A percentile compares a stretch with the other conserved stretches of the same genome.
Evolutionary conservation across 768 basidiomycete species (phyloP).

Genomic region (Dentipellis sp.): DNA sequence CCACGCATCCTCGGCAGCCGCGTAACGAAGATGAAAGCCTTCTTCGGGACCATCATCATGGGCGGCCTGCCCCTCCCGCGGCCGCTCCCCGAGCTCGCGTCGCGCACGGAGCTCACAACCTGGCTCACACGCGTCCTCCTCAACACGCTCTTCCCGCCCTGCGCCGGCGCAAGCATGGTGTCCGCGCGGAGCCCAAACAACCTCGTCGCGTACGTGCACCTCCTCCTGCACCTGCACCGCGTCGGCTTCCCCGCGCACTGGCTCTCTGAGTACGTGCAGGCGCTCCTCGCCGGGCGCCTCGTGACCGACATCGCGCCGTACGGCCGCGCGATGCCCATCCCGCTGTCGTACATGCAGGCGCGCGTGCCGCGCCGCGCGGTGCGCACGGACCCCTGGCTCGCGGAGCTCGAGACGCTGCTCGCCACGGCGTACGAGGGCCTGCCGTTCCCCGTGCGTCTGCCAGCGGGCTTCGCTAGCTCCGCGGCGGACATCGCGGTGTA

Average conservation of each 20-base stretch:
- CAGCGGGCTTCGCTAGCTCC: conserved; percentile 8
- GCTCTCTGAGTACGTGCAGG: conserved; percentile 11
- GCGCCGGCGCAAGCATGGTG: background rate
- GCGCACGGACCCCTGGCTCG: conserved; percentile 16
- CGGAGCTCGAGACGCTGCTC: conserved; percentile 17
- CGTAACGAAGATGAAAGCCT: background rate
- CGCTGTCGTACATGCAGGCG: conserved; percentile 7
- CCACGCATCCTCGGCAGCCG: background rate
- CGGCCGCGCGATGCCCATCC: conserved; percentile 19
- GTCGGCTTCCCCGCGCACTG: conserved; percentile 4
- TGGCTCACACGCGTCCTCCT: conserved; percentile 4
- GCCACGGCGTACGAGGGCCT: conserved; percentile 14
- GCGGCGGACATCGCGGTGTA: conserved; percentile 8
- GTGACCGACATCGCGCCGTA: conserved; percentile 21
- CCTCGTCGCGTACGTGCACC: background rate
- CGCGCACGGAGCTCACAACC: background rate
- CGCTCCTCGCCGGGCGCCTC: conserved; percentile 19
- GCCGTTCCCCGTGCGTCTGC: conserved; percentile 13
- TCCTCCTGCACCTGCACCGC: conserved; percentile 1
- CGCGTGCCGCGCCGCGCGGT: conserved; percentile 14
- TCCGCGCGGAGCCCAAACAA: conserved; percentile 1
- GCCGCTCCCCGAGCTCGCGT: conserved; percentile 1
- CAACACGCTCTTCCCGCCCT: background rate
- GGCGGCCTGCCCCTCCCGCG: background rate
- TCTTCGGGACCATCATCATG: background rate